Percentiles rank a stretch among this genome's conserved stretches.
phyloP scores from a whole-genome alignment of 2,329 filamentous ascomycete genomes.

The Elsinoe ampelina region DNA sequence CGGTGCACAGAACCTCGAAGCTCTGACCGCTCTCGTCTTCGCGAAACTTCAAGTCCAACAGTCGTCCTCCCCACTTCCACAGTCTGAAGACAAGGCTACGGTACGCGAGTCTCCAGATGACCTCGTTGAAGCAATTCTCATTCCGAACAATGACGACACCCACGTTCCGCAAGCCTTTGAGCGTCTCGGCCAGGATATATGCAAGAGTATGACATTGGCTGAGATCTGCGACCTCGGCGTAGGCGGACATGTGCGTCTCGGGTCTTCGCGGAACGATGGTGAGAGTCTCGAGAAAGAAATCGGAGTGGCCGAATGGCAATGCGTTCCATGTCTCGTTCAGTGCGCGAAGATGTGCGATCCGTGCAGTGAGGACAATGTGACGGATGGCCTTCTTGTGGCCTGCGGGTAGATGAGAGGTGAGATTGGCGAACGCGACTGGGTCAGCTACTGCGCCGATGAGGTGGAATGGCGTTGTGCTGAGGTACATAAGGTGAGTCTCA shows the following conservation, averaged over 20 bases:
- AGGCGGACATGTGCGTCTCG: conserved; percentile 21
- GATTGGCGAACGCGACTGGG: conserved; percentile 23
- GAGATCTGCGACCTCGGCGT: conserved; percentile 29
- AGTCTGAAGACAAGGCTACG: conserved; percentile 25
- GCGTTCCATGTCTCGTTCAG: conserved; percentile 29
- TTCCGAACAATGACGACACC: conserved; percentile 25
- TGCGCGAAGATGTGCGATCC: conserved; percentile 25
- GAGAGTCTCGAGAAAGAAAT: conserved; percentile 25
- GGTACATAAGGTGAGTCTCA: conserved; percentile 22
- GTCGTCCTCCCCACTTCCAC: conserved; percentile 28
- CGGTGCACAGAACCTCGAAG: conserved; percentile 16
- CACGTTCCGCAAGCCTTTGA: conserved; percentile 22
- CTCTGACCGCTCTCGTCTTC: conserved; percentile 12
- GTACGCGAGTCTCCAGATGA: conserved; percentile 29
- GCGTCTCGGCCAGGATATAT: conserved; percentile 16
- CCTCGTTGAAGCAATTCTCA: conserved; percentile 25
- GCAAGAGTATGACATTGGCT: conserved; percentile 25
- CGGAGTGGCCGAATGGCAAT: conserved; percentile 26
- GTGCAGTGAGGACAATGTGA: conserved; percentile 27
- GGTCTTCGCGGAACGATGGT: conserved; percentile 26
- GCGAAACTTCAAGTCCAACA: conserved; percentile 25
- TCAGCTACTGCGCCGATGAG: conserved; percentile 20
- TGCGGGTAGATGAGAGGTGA: conserved; percentile 20
- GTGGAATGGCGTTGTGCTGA: conserved; percentile 24
- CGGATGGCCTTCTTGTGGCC: conserved; percentile 21